Evolutionary conservation across 2,329 filamentous ascomycete species (phyloP), one percentile per base, ranked within the genome.

Genomic region (Rutstroemia sydowiana): DNA sequence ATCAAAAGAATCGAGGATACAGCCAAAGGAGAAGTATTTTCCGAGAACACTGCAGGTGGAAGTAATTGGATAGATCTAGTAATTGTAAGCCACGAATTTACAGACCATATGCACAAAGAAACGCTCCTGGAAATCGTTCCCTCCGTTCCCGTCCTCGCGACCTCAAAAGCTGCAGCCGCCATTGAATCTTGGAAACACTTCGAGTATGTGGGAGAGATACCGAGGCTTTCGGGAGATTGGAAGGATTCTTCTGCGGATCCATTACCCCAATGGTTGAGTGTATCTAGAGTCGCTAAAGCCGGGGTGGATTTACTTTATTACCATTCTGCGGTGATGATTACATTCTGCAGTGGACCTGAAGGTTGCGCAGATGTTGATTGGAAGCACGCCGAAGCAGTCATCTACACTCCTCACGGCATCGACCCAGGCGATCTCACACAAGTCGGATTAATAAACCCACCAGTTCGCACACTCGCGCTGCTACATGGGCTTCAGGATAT

Each of bases 341-440:
- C 73, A 1, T 84, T 84, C 57, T 67, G 69, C 52, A 9, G 2
- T 1, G 14, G 6, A 16, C 7, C 2, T 2, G 11, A n/a, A n/a
- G 3, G 23, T 26, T 8, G 13, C 8, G 37, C 21, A 43, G 53
- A 67, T 56, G 43, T 66, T 41, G 10, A 30, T 5, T 34, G 21
- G 10, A 52, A 59, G 10, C 64, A 62, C 0, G n/a, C n/a, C n/a
- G 78, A 84, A 64, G 78, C 76, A 11, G 63, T 85, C 28, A 68
- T 86, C 32, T 85, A 85, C 67, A 81, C 80, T 0, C 82, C 82
- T 0, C 82, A 85, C 61, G 81, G 81, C 30, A 78, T 85, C 45
- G 67, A 71, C 0, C 66, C 71, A 14, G 56, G 67, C 0, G 73
- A 76, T 18, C 66, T 84, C 3, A 57, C 62, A 0, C 66, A 71